Evolutionary conservation across 352 stramenopile species (phyloP), one percentile per base, ranked within the genome.

Genomic region (Phytopythium delawarense): DNA sequence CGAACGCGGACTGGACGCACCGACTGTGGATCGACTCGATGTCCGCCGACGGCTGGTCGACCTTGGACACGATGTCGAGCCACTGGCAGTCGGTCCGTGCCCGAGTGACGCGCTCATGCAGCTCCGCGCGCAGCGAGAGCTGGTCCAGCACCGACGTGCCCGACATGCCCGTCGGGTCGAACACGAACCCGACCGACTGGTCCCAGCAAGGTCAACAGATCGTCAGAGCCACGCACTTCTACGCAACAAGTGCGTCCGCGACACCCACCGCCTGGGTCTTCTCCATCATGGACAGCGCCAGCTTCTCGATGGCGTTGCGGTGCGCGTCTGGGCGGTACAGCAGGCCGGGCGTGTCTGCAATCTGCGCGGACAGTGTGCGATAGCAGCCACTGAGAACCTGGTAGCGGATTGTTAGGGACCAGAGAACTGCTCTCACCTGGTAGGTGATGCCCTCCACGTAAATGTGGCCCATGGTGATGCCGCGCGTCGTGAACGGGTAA

Each of bases 21-120:
- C 75, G 64, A 2, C 62, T 37, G 59, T 76, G 63, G 28, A 92
- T 69, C 51, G 63, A 63, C 13, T 54, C 46, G 18, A 77, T 61
- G 51, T 81, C 83, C 7, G 71, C 65, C 34, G 76, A 74, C 15
- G 72, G 74, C 57, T 92, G 70, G 63, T 95, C 87, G 50, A 87
- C 81, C 57, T 95, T 94, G 61, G 87, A 95, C 37, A 95, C 79
- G 67, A 95, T 90, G 70, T 95, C 87, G 54, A 95, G 71, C 87
- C 87, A 95, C 64, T 78, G 74, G 66, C 80, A 75, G 42, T 83
- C 61, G 18, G 72, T 69, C 9, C 81, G 73, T 32, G 60, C 65
- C 25, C 63, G 59, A 18, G 67, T 46, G 13, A 93, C 69, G 48
- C 84, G 79, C 0, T 69, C 63, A 28, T 72, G 74, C 49, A 95